Conservation (phyloP, 257 asterid genomes). For the Nyctanthes arbortristis region DNA sequence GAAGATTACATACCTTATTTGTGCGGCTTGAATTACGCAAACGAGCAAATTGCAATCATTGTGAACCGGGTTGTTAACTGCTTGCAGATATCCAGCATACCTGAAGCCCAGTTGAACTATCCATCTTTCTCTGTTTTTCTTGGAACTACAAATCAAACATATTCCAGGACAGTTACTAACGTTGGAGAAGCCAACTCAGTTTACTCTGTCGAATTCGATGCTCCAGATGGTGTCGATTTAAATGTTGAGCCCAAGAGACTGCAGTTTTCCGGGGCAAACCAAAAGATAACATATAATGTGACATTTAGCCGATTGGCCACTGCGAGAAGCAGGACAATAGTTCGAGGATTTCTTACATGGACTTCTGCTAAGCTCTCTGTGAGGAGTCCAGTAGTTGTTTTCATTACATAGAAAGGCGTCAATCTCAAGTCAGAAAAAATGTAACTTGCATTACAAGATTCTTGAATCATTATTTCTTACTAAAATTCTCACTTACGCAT, state of each 20-base stretch:
- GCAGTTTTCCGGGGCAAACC: slow-evolving; percentile 22
- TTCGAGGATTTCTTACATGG: slow-evolving; percentile 42
- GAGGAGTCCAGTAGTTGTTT: slow-evolving; percentile 36
- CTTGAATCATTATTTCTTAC: too few species aligned
- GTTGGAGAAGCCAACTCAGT: slow-evolving; percentile 31
- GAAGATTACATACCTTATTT: slow-evolving; percentile 36
- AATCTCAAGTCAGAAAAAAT: too few species aligned
- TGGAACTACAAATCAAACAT: slow-evolving; percentile 14
- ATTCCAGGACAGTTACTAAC: slow-evolving; percentile 37
- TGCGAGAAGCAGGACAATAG: neutral
- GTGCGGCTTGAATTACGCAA: slow-evolving; percentile 36
- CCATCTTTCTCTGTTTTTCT: slow-evolving; percentile 34
- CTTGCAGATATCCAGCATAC: slow-evolving; percentile 19
- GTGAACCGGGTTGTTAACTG: slow-evolving; percentile 21
- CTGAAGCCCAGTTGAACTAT: slow-evolving; percentile 37
- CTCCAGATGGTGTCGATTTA: slow-evolving; percentile 15
- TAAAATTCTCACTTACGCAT: too few species aligned
- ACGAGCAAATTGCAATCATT: slow-evolving; percentile 23
- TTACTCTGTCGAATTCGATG: neutral
- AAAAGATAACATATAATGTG: slow-evolving; percentile 31
- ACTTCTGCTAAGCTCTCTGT: slow-evolving; percentile 33
- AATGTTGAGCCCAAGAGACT: slow-evolving; percentile 34
- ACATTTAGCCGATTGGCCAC: slow-evolving; percentile 22
- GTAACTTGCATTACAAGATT: too few species aligned
- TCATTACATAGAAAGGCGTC: neutral